Evolutionary conservation across 1,284 basidiomycete genomes (phyloP), one percentile per base, ranked within the genome.

Genomic region (Rhodofomes roseus): DNA sequence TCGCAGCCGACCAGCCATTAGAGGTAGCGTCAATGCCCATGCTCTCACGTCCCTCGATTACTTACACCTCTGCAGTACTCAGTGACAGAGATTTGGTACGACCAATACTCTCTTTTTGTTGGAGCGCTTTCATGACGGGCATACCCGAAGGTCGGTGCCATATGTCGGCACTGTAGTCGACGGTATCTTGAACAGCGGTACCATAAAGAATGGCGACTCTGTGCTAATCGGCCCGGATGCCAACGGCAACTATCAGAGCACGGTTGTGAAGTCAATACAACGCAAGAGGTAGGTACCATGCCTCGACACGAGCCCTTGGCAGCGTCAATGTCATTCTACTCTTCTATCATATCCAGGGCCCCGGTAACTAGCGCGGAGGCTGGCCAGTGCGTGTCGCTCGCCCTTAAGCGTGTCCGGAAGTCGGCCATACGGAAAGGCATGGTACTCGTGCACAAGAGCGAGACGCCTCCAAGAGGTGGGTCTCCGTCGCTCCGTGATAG

Each of bases 91-190:
- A 85, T 93, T 25, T 95, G 74, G 71, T 72, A 36, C 27, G 71
- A n/a, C n/a, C n/a, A 73, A 71, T 20, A 77, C 81, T 80, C 79
- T 0, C 81, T 81, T 60, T 79, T 81, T 7, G 55, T 11, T 11
- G 31, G 5, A 34, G 11, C 31, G 11, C 11, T 34, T 11, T 34
- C 11, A 34, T 5, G 5, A 34, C 5, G 31, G 31, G 31, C 31
- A 34, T 34, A 34, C 22, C 25, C 25, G 52, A 37, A 67, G 90
- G 85, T 92, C 90, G 54, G 93, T 96, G 23, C 95, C 95, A 0
- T 97, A 96, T 66, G 93, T 96, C 2, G 96, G 96, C 37, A 96
- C 95, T 1, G 96, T 98, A 6, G 93, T 97, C 27, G 95, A 94
- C 66, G 95, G 96, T 1, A 95, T 97, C 59, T 74, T 97, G 58